A percentile compares a stretch with the other conserved stretches of the same genome.
Conservation (phyloP, 148 eudicot species). For the Simmondsia chinensis region DNA sequence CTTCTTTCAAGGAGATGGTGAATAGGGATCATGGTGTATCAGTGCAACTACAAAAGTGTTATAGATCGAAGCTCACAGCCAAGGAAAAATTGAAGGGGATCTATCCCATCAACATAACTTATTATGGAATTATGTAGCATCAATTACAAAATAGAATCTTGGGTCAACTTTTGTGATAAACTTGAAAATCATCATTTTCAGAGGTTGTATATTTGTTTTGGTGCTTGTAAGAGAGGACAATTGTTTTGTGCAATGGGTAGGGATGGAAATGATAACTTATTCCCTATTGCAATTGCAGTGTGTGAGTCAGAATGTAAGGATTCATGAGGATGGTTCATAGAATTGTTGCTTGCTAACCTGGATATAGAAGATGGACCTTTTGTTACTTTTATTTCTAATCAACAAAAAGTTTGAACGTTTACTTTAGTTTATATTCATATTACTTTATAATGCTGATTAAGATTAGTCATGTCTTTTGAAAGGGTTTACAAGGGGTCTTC, state of each 20-base stretch:
- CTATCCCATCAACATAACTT: too few species aligned
- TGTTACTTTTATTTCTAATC: constrained; percentile 1
- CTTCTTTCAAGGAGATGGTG: too few species aligned
- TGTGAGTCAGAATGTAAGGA: constrained; percentile 1
- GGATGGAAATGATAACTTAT: constrained; percentile 7
- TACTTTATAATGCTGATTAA: not conserved
- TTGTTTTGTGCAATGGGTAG: constrained; percentile 1
- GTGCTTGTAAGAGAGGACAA: not conserved
- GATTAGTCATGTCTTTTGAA: not conserved
- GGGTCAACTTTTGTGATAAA: too few species aligned
- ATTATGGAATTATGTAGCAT: too few species aligned
- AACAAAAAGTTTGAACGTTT: constrained; percentile 1
- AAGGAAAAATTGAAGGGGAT: too few species aligned
- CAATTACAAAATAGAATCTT: too few species aligned
- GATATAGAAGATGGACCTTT: not conserved
- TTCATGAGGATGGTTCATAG: constrained; percentile 5
- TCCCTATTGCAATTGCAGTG: constrained; percentile 1
- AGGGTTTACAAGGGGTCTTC: not conserved
- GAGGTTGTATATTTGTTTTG: constrained; percentile 1
- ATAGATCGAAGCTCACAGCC: too few species aligned
- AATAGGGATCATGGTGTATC: too few species aligned
- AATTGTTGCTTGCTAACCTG: not conserved
- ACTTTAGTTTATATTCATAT: too few species aligned
- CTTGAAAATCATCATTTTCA: too few species aligned
- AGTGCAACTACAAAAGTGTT: too few species aligned